These are phyloP conservation scores for Boletus rubescentipes DNA, from an alignment of 768 basidiomycete species.

Conservation along the genomic window DNA sequence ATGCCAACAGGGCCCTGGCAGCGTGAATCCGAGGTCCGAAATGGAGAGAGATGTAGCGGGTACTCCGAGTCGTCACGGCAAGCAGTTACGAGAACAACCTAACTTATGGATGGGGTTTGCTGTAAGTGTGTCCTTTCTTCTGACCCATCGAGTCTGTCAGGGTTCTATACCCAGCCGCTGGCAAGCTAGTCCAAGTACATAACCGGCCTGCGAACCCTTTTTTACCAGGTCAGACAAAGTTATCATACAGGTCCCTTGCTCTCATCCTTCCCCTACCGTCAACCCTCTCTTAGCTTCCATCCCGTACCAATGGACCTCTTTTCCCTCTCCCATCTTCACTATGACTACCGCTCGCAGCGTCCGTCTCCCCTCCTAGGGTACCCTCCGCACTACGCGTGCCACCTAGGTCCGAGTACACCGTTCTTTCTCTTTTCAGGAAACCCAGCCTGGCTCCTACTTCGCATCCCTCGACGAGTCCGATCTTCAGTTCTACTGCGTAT, in stretches of 20 bases:
- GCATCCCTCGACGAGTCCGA: too few species aligned
- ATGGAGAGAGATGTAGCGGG: constrained; percentile 28
- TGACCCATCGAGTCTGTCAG: constrained; percentile 30
- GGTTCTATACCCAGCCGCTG: constrained; percentile 30
- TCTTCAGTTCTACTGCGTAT: too few species aligned
- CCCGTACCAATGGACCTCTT: constrained; percentile 16
- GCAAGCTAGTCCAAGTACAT: constrained; percentile 27
- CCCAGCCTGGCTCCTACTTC: too few species aligned
- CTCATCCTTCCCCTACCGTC: constrained; percentile 22
- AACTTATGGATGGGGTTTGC: constrained; percentile 28
- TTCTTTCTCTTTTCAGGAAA: too few species aligned
- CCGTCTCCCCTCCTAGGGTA: constrained; percentile 5
- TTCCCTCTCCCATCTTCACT: not conserved
- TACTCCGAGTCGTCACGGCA: constrained; percentile 31
- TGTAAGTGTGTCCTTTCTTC: constrained; percentile 31
- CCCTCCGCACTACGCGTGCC: not conserved
- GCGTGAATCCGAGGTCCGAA: constrained; percentile 26
- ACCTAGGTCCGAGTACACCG: not conserved
- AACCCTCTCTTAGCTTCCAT: constrained; percentile 11
- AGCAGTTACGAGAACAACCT: constrained; percentile 24
- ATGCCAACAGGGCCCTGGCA: not conserved
- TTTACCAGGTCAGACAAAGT: constrained; percentile 27
- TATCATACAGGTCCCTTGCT: constrained; percentile 30
- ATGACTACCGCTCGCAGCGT: not conserved
- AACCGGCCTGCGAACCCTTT: constrained; percentile 22